Percentiles rank a stretch among this genome's conserved stretches.
These are phyloP conservation scores for Pseudotsuga menziesii DNA, from an alignment of 75 land plant genomes.

Conservation along the genomic window DNA sequence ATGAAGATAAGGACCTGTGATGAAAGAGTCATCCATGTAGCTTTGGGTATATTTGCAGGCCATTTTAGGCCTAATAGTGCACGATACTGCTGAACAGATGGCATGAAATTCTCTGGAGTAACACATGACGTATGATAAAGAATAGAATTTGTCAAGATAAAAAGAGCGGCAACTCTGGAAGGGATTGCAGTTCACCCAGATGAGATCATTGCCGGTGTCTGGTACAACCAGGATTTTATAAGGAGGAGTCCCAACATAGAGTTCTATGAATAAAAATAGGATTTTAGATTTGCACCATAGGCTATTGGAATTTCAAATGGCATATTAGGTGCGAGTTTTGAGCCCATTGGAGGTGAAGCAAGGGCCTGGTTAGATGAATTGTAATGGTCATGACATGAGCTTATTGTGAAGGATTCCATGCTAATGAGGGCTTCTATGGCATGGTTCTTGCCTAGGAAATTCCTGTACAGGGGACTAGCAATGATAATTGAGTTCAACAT, in stretches of 20 bases:
- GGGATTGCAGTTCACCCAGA: constrained; percentile 58
- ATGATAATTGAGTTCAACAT: too few relatives aligned
- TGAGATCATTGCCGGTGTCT: constrained; percentile 77
- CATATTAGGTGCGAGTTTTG: too few relatives aligned
- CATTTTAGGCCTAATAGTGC: constrained; percentile 14
- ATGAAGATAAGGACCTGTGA: constrained; percentile 25
- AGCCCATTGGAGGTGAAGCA: too few relatives aligned
- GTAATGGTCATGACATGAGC: too few relatives aligned
- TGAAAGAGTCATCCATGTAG: constrained; percentile 29
- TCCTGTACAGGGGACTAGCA: too few relatives aligned
- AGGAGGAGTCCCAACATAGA: constrained; percentile 59
- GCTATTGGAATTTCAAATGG: constrained; percentile 27
- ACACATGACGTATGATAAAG: constrained; percentile 28
- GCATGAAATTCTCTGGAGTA: constrained; percentile 18
- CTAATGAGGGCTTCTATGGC: too few relatives aligned
- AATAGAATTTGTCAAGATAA: constrained; percentile 12
- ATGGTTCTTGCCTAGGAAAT: too few relatives aligned
- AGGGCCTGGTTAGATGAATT: too few relatives aligned
- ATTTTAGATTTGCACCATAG: constrained; percentile 29
- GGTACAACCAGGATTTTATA: constrained; percentile 35
- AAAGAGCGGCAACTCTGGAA: background rate
- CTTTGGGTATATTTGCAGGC: constrained; percentile 25
- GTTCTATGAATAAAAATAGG: constrained; percentile 46
- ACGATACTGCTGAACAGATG: background rate
- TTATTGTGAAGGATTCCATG: too few relatives aligned